Evolutionary conservation across 2,329 filamentous ascomycete species (phyloP), one percentile per base, ranked within the genome.

Genomic region (Anisogramma anomala): DNA sequence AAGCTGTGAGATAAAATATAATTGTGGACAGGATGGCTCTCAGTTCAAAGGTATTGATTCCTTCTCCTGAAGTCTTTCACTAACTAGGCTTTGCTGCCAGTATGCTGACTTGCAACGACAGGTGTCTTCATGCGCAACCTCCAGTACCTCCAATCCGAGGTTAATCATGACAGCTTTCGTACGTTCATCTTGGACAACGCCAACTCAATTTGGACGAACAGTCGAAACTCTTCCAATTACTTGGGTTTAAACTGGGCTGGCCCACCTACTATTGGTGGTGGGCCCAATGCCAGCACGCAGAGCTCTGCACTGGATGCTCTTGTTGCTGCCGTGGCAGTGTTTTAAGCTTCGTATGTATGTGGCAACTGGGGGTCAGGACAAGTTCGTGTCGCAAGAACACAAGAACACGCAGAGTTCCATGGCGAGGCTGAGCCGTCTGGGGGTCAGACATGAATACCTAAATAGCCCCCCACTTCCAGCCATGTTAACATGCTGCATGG

Each of bases 241-340:
- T 57, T 85, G 11, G 77, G 80, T 15, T 61, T 79, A 2, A 62
- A 72, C n/a, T 85, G 80, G 80, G 65, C 69, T 1, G 80, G 79
- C 0, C 78, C 79, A 0, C 44, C 51, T 4, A 43, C 48, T 5
- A 48, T 49, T 3, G 72, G 71, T 28, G 52, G 59, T 3, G 54
- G 55, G 1, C 64, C 67, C 28, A 70, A 66, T 1, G 74, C 77
- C 1, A 67, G 70, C 35, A 74, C 75, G 17, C 81, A 84, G 33
- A 74, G 71, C 52, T 75, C 73, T 14, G 80, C 76, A 0, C 59
- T 84, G 58, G 81, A 84, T 58, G 72, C 69, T 26, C 60, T 85
- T 22, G 73, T 85, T 45, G 81, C 75, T 20, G 79, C 77, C 6
- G 54, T 69, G 49, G 60, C 58, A 17, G 62, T 66, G 11, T 54